phyloP scores from a whole-genome alignment of 2,329 filamentous ascomycete species.

The Xenoacremonium recifei region DNA sequence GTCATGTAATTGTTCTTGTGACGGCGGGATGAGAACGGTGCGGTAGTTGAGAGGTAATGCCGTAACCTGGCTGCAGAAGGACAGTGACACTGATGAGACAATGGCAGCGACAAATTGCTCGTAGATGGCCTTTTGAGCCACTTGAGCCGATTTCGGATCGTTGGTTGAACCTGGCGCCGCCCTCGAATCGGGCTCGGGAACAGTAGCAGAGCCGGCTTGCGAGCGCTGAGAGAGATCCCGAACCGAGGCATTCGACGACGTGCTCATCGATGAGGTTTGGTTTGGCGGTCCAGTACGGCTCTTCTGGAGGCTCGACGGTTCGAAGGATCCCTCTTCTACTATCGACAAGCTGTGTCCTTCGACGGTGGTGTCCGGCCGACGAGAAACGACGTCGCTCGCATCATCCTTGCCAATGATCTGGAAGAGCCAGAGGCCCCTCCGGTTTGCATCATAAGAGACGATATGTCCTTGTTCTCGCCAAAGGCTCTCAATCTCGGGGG shows the following conservation, averaged over 20 bases:
- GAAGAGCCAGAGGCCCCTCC: conserved; percentile 56
- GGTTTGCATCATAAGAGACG: conserved; percentile 49
- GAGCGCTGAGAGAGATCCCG: conserved; percentile 35
- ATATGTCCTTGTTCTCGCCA: conserved; percentile 53
- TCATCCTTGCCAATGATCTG: conserved; percentile 44
- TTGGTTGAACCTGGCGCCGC: conserved; percentile 24
- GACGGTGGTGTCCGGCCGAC: conserved; percentile 37
- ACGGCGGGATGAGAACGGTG: conserved; percentile 46
- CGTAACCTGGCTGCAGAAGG: conserved; percentile 47
- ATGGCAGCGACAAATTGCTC: conserved; percentile 55
- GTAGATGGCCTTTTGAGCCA: conserved; percentile 43
- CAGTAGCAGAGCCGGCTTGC: conserved; percentile 13
- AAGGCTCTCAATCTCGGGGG: conserved; percentile 50
- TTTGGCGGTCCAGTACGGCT: conserved; percentile 39
- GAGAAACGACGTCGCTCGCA: conserved; percentile 19
- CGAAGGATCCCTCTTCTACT: conserved; percentile 50
- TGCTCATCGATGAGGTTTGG: too few relatives aligned
- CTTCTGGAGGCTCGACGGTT: conserved; percentile 48
- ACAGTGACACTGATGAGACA: conserved; percentile 47
- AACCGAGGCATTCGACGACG: conserved; percentile 40
- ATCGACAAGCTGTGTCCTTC: conserved; percentile 44
- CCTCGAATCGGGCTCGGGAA: conserved; percentile 28
- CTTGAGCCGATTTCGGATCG: conserved; percentile 22
- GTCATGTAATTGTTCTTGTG: conserved; percentile 10
- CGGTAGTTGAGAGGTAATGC: conserved; percentile 54